These are phyloP conservation scores for Rosa chinensis DNA, from an alignment of 306 rosid species.

Conservation along the genomic window DNA sequence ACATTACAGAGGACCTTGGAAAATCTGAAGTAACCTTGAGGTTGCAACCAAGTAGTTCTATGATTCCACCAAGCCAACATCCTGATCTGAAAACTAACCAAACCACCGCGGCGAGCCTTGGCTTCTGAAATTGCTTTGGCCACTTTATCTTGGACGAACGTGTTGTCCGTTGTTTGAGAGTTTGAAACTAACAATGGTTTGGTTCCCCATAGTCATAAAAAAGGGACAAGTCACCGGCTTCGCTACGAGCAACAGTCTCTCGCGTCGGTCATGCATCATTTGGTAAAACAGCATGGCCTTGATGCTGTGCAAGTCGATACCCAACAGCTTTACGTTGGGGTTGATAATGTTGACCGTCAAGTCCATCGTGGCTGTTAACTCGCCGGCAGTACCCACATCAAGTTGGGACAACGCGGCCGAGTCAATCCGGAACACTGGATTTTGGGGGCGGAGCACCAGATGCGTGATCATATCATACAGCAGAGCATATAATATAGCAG, in stretches of 20 bases:
- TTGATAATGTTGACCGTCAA: neutral
- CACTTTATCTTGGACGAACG: neutral
- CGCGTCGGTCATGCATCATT: neutral
- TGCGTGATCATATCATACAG: too few relatives aligned
- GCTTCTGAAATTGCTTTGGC: neutral
- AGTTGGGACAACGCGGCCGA: neutral
- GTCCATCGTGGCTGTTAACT: neutral
- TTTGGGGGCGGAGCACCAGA: too few relatives aligned
- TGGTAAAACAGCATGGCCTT: neutral
- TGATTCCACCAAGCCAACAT: neutral
- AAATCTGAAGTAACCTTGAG: too few relatives aligned
- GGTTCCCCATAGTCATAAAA: neutral
- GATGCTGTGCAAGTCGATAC: neutral
- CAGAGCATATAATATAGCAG: too few relatives aligned
- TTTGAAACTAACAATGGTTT: neutral
- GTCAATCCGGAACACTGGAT: neutral
- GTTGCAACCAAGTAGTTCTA: too few relatives aligned
- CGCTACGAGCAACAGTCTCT: neutral
- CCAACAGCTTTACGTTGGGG: neutral
- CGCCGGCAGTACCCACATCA: neutral
- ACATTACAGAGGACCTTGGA: too few relatives aligned
- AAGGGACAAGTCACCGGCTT: neutral
- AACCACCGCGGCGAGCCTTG: neutral
- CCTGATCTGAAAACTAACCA: neutral
- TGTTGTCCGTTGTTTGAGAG: neutral